Base-by-base conservation (phyloP, 345 rosid genomes). In the Populus tremula region DNA sequence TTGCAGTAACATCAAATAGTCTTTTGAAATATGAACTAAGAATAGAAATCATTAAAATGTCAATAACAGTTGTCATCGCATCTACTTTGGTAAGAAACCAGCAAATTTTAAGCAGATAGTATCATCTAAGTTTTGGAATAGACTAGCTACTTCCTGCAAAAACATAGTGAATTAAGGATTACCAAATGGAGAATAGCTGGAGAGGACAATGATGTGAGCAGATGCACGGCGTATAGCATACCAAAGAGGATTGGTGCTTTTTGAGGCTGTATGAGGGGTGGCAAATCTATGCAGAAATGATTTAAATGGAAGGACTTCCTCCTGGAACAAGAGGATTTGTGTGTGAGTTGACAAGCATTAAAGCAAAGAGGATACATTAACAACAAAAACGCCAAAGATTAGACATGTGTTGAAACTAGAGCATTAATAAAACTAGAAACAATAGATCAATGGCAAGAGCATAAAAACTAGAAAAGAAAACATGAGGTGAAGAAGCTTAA, bases 151-250 rank as follows among this genome's bases (percentile, higher is more conserved):
- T 67, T 9, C 49, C 75, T 1, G 36, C 27, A 10, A 53, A 31
- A 33, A 36, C 17, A 59, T 3, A 36, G 20, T 25, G 17, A 23
- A 59, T 9, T 8, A 41, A 5, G 61, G 6, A 61, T 70, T 77
- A 77, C 80, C 80, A 71, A 14, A 70, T 29, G 80, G 69, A 70
- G 80, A 77, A 63, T 77, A 77, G 80, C 80, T 77, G 49, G 80
- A 70, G 62, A 77, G 75, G 41, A 77, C 80, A 63, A 71, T 70
- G 70, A 77, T 77, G 64, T 77, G 80, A 23, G 75, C 63, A 33
- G 80, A 77, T 71, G 75, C 80, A 20, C 80, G 70, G 18, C 75
- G 74, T 41, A 77, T 38, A 36, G 80, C 80, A 77, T 77, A 77
- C 75, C 75, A 77, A 17, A 77, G 80, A 56, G 80, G 80, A 50